Conservation (phyloP, 2,329 filamentous ascomycete genomes). For the Claviceps spartinae region DNA sequence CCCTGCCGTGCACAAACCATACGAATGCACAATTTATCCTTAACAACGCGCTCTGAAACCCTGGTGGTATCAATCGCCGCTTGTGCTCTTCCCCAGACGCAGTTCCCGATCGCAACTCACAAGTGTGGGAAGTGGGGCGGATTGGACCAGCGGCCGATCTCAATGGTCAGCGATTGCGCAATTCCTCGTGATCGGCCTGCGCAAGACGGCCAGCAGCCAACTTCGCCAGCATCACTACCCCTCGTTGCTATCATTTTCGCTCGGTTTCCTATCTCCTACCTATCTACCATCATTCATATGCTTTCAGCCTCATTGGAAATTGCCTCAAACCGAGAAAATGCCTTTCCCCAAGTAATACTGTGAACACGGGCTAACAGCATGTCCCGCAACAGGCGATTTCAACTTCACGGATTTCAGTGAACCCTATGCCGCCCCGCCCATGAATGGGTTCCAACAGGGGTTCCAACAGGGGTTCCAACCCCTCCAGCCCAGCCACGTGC, state of each 20-base stretch:
- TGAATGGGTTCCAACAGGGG: constrained; percentile 26
- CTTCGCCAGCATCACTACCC: not conserved
- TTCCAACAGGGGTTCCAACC: constrained; percentile 37
- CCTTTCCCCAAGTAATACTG: not conserved
- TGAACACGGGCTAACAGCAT: constrained; percentile 3
- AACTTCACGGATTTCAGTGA: constrained; percentile 41
- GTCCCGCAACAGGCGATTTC: constrained; percentile 43
- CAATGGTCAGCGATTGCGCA: constrained; percentile 42
- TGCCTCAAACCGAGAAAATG: not conserved
- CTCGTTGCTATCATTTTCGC: not conserved
- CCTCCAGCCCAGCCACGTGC: constrained; percentile 37
- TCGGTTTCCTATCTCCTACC: not conserved
- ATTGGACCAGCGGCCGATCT: constrained; percentile 17
- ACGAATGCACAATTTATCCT: constrained; percentile 1
- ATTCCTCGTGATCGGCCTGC: constrained; percentile 43
- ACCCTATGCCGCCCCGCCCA: constrained; percentile 35
- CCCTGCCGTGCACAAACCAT: not conserved
- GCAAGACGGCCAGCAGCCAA: not conserved
- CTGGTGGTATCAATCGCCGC: too few relatives aligned
- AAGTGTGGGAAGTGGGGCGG: constrained; percentile 14
- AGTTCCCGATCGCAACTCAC: constrained; percentile 1
- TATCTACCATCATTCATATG: not conserved
- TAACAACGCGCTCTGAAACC: too few relatives aligned
- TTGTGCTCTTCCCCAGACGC: not conserved
- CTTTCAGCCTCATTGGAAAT: not conserved